phyloP scores from a whole-genome alignment of 352 stramenopile genomes.

The Phytopythium montanum region DNA sequence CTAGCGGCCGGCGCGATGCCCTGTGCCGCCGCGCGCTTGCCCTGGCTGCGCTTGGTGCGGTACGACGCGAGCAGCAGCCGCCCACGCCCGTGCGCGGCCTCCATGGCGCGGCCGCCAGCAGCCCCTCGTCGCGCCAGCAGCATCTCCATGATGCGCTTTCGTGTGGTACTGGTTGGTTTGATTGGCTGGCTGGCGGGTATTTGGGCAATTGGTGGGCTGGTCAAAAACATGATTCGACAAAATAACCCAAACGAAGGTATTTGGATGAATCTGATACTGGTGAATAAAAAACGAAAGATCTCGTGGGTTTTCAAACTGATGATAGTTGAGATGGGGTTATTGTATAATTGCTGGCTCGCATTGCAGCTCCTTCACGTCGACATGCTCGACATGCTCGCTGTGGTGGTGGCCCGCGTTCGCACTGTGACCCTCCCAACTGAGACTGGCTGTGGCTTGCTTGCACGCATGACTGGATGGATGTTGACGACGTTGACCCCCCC shows the following conservation, averaged over 20 bases:
- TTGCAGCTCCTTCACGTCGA: not conserved
- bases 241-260: not conserved
- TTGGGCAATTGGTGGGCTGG: not conserved
- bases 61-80: constrained; percentile 39
- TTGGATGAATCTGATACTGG: no score
- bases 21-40: constrained; percentile 27
- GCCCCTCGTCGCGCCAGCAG: constrained; percentile 24
- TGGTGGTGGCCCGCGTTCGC: not conserved
- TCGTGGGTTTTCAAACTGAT: not conserved
- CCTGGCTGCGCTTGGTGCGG: constrained; percentile 44
- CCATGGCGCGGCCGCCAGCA: constrained; percentile 9
- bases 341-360: not conserved
- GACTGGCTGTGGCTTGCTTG: not conserved
- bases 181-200: constrained; percentile 7
- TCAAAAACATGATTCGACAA: not conserved
- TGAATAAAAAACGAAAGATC: not conserved
- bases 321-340: not conserved
- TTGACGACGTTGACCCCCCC: not conserved
- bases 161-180: constrained; percentile 5
- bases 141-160: constrained; percentile 30
- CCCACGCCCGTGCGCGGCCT: constrained; percentile 7
- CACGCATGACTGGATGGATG: not conserved
- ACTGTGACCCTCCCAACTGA: not conserved
- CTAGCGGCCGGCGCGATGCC: constrained; percentile 3
- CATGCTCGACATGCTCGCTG: not conserved